Evolutionary conservation across 176 grass and related monocot genomes (phyloP).

Genomic region (Aegilops sharonensis): DNA sequence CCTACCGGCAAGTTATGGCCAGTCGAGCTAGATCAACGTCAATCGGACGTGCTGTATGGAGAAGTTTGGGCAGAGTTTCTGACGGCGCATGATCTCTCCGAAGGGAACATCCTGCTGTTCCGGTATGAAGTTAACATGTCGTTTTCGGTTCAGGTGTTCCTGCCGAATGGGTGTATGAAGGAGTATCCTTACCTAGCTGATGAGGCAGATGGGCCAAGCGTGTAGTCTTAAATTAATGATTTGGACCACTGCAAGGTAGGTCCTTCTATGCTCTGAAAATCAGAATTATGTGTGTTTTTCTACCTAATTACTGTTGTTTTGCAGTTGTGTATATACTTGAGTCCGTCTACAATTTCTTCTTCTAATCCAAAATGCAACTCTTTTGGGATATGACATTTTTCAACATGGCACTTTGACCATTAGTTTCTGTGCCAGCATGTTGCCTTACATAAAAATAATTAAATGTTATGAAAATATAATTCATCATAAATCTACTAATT

Average conservation of each 20-base stretch:
- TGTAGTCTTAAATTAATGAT: neutral
- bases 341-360: neutral
- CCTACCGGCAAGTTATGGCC: conserved; percentile 22
- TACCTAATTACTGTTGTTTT: neutral
- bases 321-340: neutral
- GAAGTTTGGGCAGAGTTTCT: conserved; percentile 25
- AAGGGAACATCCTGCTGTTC: conserved; percentile 37
- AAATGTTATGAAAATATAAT: neutral
- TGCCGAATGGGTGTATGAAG: conserved; percentile 13
- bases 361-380: neutral
- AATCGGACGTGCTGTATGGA: neutral
- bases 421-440: neutral
- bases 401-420: neutral
- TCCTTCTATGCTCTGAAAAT: neutral
- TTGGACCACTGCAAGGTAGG: neutral
- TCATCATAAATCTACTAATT: neutral
- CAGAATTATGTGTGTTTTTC: neutral
- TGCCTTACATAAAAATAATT: neutral
- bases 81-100: neutral
- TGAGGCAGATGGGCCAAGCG: neutral
- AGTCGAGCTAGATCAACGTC: neutral
- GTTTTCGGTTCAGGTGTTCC: conserved; percentile 20
- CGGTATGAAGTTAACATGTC: conserved; percentile 32
- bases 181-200: conserved; percentile 5
- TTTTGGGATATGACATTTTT: neutral